Evolutionary conservation across 352 stramenopile genomes (phyloP), one percentile per base, ranked within the genome.

Genomic region (Phytophthora sp.): DNA sequence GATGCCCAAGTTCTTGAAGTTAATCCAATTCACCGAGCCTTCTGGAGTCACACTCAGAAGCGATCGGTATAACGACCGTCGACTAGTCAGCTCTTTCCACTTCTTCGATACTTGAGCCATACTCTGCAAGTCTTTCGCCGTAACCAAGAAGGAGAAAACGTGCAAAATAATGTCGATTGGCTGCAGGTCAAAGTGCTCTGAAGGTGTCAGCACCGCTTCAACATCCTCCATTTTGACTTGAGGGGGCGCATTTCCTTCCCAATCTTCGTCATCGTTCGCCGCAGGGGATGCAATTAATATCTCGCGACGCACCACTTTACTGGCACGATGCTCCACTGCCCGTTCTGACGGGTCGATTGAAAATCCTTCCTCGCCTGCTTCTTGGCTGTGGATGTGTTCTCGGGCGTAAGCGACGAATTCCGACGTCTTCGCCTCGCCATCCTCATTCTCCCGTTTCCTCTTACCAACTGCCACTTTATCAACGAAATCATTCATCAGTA

Each of bases 1-100:
- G 49, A 96, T 89, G 18, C 89, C 89, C 29, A 96, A 58, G 59
- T 94, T 95, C 47, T 90, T 90, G 42, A 96, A 96, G 58, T 93
- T 94, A 35, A 91, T 76, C 83, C 84, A 93, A 49, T 95, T 94
- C 35, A 96, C 87, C 0, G 78, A 86, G 12, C 89, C 89, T 57
- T 94, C 88, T 0, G 81, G 71, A 7, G 84, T 74, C 44, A 86
- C 84, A 56, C 83, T 89, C 2, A 79, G 66, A 13, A 95, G 70
- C 1, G 77, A 71, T n/a, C 83, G 80, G 53, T 88, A 95, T 21
- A 95, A 74, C 15, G 83, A 91, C 46, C 76, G 65, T 30, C 84
- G 68, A 52, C 80, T 90, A 11, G 84, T 94, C 20, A 95, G 69
- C 50, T 93, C 83, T 33, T 83, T 84, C 88, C 88, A 95, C 59